phyloP scores from a whole-genome alignment of 129 eudicot genomes.

The Sambucus nigra region DNA sequence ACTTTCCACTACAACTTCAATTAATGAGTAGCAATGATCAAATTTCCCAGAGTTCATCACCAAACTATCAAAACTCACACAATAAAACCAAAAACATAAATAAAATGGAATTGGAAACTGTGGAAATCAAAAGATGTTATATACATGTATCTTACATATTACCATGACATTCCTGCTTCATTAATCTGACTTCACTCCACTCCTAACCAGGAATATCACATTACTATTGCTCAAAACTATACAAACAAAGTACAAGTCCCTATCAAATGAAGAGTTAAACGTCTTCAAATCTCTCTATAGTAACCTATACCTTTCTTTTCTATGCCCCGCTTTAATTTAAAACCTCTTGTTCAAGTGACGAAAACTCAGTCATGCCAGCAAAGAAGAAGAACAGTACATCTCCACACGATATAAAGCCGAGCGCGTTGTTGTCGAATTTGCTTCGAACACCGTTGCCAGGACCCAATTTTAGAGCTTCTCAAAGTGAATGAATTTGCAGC shows the following conservation, averaged over 20 bases:
- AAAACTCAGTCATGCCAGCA: conserved; percentile 56
- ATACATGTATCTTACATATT: neutral
- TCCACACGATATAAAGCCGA: conserved; percentile 76
- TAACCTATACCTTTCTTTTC: too few species aligned
- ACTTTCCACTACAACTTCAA: neutral
- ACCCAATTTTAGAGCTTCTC: conserved; percentile 38
- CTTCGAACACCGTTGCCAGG: conserved; percentile 50
- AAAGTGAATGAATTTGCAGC: conserved; percentile 27
- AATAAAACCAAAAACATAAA: too few species aligned
- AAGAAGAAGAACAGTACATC: conserved; percentile 69
- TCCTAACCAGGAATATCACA: neutral
- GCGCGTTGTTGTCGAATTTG: conserved; percentile 56
- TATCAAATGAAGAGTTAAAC: too few species aligned
- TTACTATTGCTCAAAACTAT: conserved; percentile 1
- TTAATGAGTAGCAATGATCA: too few species aligned
- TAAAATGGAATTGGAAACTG: too few species aligned
- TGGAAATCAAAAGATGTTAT: too few species aligned
- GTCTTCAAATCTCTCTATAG: too few species aligned
- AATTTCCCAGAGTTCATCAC: too few species aligned
- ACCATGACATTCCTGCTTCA: conserved; percentile 4
- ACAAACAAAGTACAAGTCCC: conserved; percentile 6
- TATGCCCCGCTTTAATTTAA: too few species aligned
- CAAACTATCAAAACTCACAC: too few species aligned
- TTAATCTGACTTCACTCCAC: too few species aligned
- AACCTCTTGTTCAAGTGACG: too few species aligned